Evolutionary conservation across 306 rosid genomes (phyloP), one percentile per base, ranked within the genome.

Genomic region (Gillenia trifoliata): DNA sequence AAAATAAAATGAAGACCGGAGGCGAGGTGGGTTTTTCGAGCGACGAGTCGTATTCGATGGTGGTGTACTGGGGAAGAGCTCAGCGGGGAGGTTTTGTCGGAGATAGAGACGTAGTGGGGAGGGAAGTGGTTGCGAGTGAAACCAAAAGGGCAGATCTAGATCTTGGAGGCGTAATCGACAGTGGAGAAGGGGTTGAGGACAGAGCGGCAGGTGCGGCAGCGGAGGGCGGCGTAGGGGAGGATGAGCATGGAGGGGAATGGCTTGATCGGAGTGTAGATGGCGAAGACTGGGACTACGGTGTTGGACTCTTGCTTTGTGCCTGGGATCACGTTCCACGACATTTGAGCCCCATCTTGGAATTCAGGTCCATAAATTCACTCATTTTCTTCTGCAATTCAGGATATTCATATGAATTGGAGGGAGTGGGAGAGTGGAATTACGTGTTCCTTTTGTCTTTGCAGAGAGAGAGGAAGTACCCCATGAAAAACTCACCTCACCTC

Each of bases 131-230:
- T 94, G 64, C 99, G 95, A 34, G 87, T 92, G 77, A 90, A 94
- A 82, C 97, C 90, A 67, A 94, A 90, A 0, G 97, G 97, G 73
- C 99, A 94, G 83, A 90, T 94, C 99, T 98, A 94, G 93, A 94
- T 89, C 93, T 88, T 90, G 71, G 99, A 97, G 40, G 86, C 89
- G 84, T 87, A 94, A 68, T 94, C 99, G 74, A 94, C 97, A 76
- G 89, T 90, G 78, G 91, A 90, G 82, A 92, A 94, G 11, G 99
- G 96, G 33, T 94, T 94, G 81, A 94, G 97, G 29, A 94, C 67
- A 57, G 98, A 76, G 66, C 98, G 98, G 72, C 98, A 94, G 2
- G 91, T 90, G 16, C 99, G 96, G 82, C 99, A 94, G 7, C 97
- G 95, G 57, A 90, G 96, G 0, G 97, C 89, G 8, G 88, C 4